Evolutionary conservation across 2,329 filamentous ascomycete genomes (phyloP).

Genomic region (Aspergillus puulaauensis): DNA sequence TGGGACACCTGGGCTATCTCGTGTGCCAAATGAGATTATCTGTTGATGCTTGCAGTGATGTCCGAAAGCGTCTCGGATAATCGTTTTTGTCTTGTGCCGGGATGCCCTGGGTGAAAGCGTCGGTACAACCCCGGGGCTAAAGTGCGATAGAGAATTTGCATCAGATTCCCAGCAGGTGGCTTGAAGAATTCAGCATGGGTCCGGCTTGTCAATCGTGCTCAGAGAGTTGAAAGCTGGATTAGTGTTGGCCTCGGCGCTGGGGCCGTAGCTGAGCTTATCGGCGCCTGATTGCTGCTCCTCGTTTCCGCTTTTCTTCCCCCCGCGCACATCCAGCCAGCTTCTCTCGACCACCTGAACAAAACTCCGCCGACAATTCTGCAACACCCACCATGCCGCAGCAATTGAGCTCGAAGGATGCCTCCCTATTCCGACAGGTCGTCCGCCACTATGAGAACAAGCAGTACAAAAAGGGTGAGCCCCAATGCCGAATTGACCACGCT

Average conservation of each 20-base stretch:
- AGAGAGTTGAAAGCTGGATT: neutral
- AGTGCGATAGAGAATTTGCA: neutral
- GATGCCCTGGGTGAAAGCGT: slow-evolving; percentile 6
- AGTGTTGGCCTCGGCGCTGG: neutral
- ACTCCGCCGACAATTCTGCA: slow-evolving; percentile 22
- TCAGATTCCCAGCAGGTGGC: neutral
- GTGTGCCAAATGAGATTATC: neutral
- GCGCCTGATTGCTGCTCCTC: slow-evolving; percentile 16
- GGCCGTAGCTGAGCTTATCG: slow-evolving; percentile 17
- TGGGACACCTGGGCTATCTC: neutral
- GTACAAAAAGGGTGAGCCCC: slow-evolving; percentile 73
- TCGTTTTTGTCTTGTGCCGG: slow-evolving; percentile 9
- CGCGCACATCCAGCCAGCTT: slow-evolving; percentile 35
- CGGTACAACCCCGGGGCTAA: neutral
- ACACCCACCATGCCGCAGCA: slow-evolving; percentile 46
- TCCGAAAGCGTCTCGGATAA: slow-evolving; percentile 13
- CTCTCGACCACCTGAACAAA: slow-evolving; percentile 27
- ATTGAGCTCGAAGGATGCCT: slow-evolving; percentile 76
- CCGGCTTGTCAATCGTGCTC: neutral
- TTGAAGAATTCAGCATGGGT: slow-evolving; percentile 4
- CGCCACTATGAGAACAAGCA: slow-evolving; percentile 98
- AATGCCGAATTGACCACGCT: slow-evolving; percentile 11
- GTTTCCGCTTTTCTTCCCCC: slow-evolving; percentile 21
- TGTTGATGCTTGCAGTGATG: neutral
- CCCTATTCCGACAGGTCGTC: slow-evolving; percentile 92